These are phyloP conservation scores for Deinandra increscens DNA, from an alignment of 129 eudicot genomes.

Conservation along the genomic window DNA sequence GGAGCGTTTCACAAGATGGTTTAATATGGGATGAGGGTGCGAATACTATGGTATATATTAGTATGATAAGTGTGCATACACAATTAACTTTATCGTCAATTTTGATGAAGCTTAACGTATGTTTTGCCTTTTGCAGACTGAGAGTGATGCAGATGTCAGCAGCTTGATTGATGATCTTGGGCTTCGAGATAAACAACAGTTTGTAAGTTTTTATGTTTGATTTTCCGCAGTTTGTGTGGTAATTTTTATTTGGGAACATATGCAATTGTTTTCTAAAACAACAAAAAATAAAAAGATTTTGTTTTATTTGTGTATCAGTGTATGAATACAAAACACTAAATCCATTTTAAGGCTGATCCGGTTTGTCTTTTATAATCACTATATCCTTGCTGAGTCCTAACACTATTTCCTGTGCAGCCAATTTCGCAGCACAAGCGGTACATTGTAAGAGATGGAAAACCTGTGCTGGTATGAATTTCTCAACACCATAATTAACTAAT, in stretches of 20 bases:
- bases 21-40: conserved; percentile 99
- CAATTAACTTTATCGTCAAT: not conserved
- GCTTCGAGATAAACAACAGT: conserved; percentile 83
- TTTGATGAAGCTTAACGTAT: conserved; percentile 18
- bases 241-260: conserved; percentile 4
- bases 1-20: conserved; percentile 69
- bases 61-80: not conserved
- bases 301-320: conserved; percentile 1
- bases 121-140: conserved; percentile 57
- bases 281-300: conserved; percentile 1
- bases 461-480: conserved; percentile 56
- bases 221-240: conserved; percentile 1
- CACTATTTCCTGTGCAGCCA: conserved; percentile 57
- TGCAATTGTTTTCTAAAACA: not conserved
- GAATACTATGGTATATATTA: conserved; percentile 72
- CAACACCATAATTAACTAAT: conserved; percentile 16
- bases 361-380: conserved; percentile 4
- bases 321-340: not conserved
- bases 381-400: conserved; percentile 11
- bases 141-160: conserved; percentile 72
- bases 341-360: not conserved
- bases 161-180: conserved; percentile 83
- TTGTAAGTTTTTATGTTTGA: conserved; percentile 49
- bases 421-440: conserved; percentile 86
- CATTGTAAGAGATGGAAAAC: conserved; percentile 83